Conservation (phyloP, 2,329 filamentous ascomycete genomes). For the Aschersonia sp. region DNA sequence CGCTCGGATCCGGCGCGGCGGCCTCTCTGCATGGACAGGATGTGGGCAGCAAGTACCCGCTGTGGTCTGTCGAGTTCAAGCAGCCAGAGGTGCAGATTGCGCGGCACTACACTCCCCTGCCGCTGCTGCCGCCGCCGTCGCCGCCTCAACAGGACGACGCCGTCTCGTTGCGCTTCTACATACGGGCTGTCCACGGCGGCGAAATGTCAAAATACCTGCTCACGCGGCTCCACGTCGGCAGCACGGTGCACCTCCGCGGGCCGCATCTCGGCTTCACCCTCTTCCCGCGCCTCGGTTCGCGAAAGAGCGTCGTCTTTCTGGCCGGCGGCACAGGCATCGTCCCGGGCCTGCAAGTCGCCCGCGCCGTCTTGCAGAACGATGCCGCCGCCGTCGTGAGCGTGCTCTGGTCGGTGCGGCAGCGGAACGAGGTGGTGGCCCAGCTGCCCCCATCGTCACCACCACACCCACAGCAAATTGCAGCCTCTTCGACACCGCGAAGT, state of each 20-base stretch:
- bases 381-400: slow-evolving; percentile 40
- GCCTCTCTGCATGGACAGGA: slow-evolving; percentile 12
- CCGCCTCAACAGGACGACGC: slow-evolving; percentile 9
- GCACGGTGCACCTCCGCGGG: slow-evolving; percentile 61
- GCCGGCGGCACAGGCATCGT: slow-evolving; percentile 90
- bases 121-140: slow-evolving; percentile 30
- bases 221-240: slow-evolving; percentile 44
- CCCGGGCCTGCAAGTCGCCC: slow-evolving; percentile 69
- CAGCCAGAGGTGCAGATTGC: slow-evolving; percentile 90
- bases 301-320: slow-evolving; percentile 55
- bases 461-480: too few species aligned
- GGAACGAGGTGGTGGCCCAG: neutral
- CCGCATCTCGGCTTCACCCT: slow-evolving; percentile 56
- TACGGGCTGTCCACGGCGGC: slow-evolving; percentile 63
- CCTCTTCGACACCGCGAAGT: too few species aligned
- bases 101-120: slow-evolving; percentile 80
- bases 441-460: neutral
- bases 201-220: slow-evolving; percentile 73
- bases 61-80: slow-evolving; percentile 87
- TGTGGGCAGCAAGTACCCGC: slow-evolving; percentile 26
- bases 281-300: slow-evolving; percentile 13
- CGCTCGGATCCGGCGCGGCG: slow-evolving; percentile 15
- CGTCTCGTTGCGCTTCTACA: slow-evolving; percentile 44
- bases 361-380: slow-evolving; percentile 36
- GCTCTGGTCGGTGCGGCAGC: slow-evolving; percentile 58